These are phyloP conservation scores for Tricholoma terreum DNA, from an alignment of 768 basidiomycete genomes.

Conservation along the genomic window DNA sequence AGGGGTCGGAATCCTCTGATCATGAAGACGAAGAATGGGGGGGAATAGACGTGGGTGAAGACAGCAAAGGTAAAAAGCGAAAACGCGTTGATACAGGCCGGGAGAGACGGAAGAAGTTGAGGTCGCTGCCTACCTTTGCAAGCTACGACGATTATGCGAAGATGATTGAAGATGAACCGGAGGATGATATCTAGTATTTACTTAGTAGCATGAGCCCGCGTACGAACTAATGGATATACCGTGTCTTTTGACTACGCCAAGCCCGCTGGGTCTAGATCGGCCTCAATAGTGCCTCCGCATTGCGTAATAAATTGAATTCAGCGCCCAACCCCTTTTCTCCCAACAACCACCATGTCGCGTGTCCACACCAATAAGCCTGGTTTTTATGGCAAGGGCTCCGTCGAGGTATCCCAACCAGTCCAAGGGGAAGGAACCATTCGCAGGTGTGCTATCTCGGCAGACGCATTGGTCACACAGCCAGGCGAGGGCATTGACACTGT, in stretches of 20 bases:
- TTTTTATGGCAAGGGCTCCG: constrained; percentile 61
- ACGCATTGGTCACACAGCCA: constrained; percentile 60
- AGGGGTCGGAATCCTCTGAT: constrained; percentile 47
- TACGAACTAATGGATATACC: too few relatives aligned
- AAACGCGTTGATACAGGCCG: constrained; percentile 39
- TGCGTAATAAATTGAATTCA: constrained; percentile 8
- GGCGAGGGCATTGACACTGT: constrained; percentile 78
- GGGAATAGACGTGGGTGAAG: constrained; percentile 35
- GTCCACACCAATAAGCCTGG: constrained; percentile 39
- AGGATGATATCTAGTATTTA: constrained; percentile 60
- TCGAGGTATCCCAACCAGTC: constrained; percentile 46
- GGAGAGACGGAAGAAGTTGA: constrained; percentile 64
- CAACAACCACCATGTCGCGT: constrained; percentile 24
- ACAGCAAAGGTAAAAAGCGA: constrained; percentile 39
- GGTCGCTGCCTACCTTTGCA: constrained; percentile 74
- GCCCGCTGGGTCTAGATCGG: too few relatives aligned
- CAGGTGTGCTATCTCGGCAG: constrained; percentile 51
- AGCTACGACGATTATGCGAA: constrained; percentile 84
- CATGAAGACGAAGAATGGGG: constrained; percentile 55
- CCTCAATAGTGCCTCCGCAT: too few relatives aligned
- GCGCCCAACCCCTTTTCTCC: background rate
- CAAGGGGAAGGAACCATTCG: constrained; percentile 55
- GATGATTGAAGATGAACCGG: constrained; percentile 77
- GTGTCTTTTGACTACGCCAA: too few relatives aligned
- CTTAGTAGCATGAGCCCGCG: too few relatives aligned